Percentiles rank a stretch among this genome's conserved stretches.
These are phyloP conservation scores for Agrocybe praecox DNA, from an alignment of 768 basidiomycete species.

Conservation along the genomic window DNA sequence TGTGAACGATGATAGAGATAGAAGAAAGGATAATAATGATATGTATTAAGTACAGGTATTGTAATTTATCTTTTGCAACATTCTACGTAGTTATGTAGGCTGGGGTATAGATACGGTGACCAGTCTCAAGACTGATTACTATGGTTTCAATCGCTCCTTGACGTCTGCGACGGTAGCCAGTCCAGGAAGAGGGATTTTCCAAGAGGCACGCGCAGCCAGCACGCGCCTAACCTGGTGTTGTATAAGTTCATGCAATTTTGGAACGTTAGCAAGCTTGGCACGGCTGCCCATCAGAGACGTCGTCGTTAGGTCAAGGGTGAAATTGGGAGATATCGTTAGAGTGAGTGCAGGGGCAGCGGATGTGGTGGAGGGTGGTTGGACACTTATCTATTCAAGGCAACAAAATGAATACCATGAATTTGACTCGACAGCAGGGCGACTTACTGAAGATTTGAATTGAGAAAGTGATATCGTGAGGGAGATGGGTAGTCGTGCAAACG, in stretches of 20 bases:
- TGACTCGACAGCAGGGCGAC: constrained; percentile 19
- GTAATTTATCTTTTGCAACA: background rate
- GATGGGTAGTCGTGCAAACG: constrained; percentile 81
- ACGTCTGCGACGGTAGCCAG: constrained; percentile 41
- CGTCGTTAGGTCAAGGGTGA: constrained; percentile 83
- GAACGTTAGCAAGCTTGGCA: constrained; percentile 96
- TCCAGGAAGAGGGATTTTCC: constrained; percentile 72
- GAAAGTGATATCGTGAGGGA: constrained; percentile 80
- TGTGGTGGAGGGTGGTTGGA: constrained; percentile 61
- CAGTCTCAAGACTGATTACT: background rate
- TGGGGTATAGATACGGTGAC: background rate
- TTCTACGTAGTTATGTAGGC: background rate
- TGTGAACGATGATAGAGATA: background rate
- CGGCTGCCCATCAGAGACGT: constrained; percentile 94
- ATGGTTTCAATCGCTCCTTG: constrained; percentile 26
- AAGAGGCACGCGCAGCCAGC: constrained; percentile 59
- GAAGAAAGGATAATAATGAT: constrained; percentile 7
- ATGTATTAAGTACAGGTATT: constrained; percentile 2
- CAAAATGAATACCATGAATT: background rate
- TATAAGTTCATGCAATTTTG: constrained; percentile 95
- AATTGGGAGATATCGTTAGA: constrained; percentile 80
- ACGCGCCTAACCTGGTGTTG: constrained; percentile 77
- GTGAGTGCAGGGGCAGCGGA: constrained; percentile 62
- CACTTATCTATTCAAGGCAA: constrained; percentile 48
- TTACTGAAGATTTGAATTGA: constrained; percentile 68